A percentile compares a stretch with the other conserved stretches of the same genome.
Conservation (phyloP, 1,284 basidiomycete genomes). For the Porodaedalea pini region DNA sequence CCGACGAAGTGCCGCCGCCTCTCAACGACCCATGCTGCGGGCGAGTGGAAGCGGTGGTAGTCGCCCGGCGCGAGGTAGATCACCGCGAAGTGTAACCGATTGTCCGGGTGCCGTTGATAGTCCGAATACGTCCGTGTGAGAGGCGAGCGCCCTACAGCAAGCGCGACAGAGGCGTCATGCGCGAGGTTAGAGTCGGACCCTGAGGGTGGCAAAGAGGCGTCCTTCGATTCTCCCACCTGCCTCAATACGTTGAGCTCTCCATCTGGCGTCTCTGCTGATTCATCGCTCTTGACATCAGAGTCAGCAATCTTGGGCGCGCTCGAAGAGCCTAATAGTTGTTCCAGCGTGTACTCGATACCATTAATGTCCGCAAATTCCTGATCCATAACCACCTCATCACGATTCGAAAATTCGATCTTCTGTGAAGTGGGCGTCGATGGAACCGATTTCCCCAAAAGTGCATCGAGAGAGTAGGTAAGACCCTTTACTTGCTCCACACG, state of each 20-base stretch:
- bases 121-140: conserved; percentile 43
- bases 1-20: conserved; percentile 92
- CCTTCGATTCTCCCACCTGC: conserved; percentile 58
- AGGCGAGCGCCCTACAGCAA: conserved; percentile 57
- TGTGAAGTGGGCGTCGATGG: conserved; percentile 35
- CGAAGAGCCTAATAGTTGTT: conserved; percentile 66
- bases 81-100: conserved; percentile 89
- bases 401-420: conserved; percentile 35
- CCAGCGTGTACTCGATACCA: conserved; percentile 92
- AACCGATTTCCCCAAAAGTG: conserved; percentile 76
- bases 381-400: conserved; percentile 67
- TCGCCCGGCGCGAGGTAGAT: conserved; percentile 98
- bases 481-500: conserved; percentile 98
- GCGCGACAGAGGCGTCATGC: conserved; percentile 66
- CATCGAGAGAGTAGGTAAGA: conserved; percentile 93
- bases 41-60: conserved; percentile 97
- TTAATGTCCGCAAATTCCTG: conserved; percentile 94
- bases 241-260: conserved; percentile 31
- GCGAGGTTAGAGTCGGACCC: conserved; percentile 49
- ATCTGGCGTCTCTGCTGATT: conserved; percentile 30
- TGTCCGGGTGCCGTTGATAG: conserved; percentile 57
- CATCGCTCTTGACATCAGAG: conserved; percentile 4
- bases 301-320: conserved; percentile 14
- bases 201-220: conserved; percentile 60
- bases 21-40: conserved; percentile 96